Percentiles rank a stretch among this genome's conserved stretches.
These are phyloP conservation scores for Austropuccinia psidii DNA, from an alignment of 1,284 basidiomycete genomes.

Conservation along the genomic window DNA sequence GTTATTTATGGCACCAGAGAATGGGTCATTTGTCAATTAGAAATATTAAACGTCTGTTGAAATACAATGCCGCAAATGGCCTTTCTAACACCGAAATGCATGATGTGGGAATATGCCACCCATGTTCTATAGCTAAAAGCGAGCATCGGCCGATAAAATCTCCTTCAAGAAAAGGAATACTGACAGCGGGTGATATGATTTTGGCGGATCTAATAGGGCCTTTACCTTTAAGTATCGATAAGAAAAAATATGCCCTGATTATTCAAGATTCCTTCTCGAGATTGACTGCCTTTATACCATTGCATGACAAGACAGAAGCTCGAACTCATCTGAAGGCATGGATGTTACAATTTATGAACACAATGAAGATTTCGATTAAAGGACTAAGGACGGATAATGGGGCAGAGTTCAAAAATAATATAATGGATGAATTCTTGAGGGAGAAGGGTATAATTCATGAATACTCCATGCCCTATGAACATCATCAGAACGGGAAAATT, in stretches of 20 bases:
- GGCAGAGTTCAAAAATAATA: not conserved
- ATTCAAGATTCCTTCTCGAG: not conserved
- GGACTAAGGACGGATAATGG: not conserved
- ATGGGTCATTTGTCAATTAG: no score
- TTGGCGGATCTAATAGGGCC: not conserved
- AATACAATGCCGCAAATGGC: no score
- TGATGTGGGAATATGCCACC: not conserved
- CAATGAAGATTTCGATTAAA: no score
- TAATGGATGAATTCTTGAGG: not conserved
- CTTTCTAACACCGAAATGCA: no score
- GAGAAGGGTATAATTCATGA: not conserved
- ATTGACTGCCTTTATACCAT: not conserved
- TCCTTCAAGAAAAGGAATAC: not conserved
- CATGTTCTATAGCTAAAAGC: not conserved
- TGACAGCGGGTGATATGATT: not conserved
- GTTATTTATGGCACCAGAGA: no score
- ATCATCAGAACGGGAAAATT: conserved; percentile 8
- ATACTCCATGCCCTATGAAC: not conserved
- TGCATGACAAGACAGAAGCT: not conserved
- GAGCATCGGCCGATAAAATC: not conserved
- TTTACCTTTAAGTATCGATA: not conserved
- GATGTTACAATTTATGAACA: not conserved
- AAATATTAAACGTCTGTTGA: no score
- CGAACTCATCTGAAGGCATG: not conserved
- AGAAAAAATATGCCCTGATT: not conserved